These are phyloP conservation scores for Monosporascus sp. DNA, from an alignment of 2,329 filamentous ascomycete species.

Conservation along the genomic window DNA sequence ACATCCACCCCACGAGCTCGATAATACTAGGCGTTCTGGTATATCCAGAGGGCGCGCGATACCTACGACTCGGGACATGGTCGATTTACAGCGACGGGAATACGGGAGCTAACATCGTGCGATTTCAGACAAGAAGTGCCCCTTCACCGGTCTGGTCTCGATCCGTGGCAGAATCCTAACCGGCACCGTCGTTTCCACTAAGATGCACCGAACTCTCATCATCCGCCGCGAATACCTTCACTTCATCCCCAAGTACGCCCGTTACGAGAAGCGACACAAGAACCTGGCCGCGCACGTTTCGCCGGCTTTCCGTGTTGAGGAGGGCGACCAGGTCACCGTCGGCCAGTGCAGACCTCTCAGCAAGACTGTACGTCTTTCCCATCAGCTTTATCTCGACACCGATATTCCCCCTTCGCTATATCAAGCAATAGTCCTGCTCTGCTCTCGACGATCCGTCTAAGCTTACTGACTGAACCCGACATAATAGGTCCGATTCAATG, in stretches of 20 bases:
- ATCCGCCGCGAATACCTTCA: slow-evolving; percentile 99
- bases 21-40: neutral
- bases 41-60: neutral
- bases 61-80: neutral
- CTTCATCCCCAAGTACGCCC: slow-evolving; percentile 98
- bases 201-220: slow-evolving; percentile 99
- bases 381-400: neutral
- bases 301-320: slow-evolving; percentile 99
- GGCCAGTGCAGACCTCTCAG: slow-evolving; percentile 98
- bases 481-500: slow-evolving; percentile 91
- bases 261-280: slow-evolving; percentile 99
- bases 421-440: too few species aligned
- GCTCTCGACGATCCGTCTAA: neutral
- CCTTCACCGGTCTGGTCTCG: slow-evolving; percentile 97
- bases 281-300: slow-evolving; percentile 99
- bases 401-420: neutral
- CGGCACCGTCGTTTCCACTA: slow-evolving; percentile 98
- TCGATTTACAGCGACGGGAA: neutral
- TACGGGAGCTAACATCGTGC: slow-evolving; percentile 7
- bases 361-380: slow-evolving; percentile 82
- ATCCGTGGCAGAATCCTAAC: slow-evolving; percentile 99
- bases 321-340: slow-evolving; percentile 98
- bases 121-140: slow-evolving; percentile 97
- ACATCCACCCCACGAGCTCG: neutral
- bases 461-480: slow-evolving; percentile 3